These are phyloP conservation scores for Athelia psychrophila DNA, from an alignment of 1,284 basidiomycete genomes.

Conservation along the genomic window DNA sequence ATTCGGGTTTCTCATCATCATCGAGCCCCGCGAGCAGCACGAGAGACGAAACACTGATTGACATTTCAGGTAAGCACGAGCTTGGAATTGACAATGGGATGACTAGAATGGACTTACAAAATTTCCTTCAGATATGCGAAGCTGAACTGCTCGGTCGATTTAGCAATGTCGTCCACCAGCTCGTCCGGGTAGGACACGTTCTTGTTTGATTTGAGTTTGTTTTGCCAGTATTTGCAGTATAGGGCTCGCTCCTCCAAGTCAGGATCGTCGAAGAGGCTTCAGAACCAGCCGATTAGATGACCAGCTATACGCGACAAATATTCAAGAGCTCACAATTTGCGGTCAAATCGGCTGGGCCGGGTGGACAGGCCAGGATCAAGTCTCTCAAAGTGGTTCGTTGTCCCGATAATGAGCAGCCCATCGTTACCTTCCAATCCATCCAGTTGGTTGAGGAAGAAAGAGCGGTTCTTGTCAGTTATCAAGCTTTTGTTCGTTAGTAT, in stretches of 20 bases:
- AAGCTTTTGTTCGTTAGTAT: constrained; percentile 30
- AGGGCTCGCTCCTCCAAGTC: constrained; percentile 56
- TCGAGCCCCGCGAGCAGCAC: constrained; percentile 52
- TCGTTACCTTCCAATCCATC: constrained; percentile 76
- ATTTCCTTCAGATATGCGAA: constrained; percentile 85
- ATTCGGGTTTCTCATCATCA: constrained; percentile 44
- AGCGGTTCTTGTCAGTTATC: constrained; percentile 72
- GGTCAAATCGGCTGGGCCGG: constrained; percentile 80
- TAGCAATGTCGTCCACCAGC: constrained; percentile 58
- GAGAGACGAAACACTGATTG: constrained; percentile 58
- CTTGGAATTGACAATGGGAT: too few relatives aligned
- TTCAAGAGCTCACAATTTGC: constrained; percentile 65
- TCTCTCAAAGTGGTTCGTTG: constrained; percentile 81
- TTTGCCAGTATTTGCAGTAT: constrained; percentile 76
- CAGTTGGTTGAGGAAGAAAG: constrained; percentile 84
- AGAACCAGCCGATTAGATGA: background rate
- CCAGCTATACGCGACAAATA: background rate
- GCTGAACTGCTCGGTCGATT: constrained; percentile 62
- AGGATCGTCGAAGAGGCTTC: constrained; percentile 65
- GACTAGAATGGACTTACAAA: constrained; percentile 55
- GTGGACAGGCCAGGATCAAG: constrained; percentile 74
- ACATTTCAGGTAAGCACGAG: too few relatives aligned
- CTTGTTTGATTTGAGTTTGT: constrained; percentile 61
- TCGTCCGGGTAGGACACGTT: constrained; percentile 63
- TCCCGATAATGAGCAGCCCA: constrained; percentile 74